A percentile compares a stretch with the other conserved stretches of the same genome.
Conservation (phyloP, 768 basidiomycete genomes). For the Trametes meyenii region DNA sequence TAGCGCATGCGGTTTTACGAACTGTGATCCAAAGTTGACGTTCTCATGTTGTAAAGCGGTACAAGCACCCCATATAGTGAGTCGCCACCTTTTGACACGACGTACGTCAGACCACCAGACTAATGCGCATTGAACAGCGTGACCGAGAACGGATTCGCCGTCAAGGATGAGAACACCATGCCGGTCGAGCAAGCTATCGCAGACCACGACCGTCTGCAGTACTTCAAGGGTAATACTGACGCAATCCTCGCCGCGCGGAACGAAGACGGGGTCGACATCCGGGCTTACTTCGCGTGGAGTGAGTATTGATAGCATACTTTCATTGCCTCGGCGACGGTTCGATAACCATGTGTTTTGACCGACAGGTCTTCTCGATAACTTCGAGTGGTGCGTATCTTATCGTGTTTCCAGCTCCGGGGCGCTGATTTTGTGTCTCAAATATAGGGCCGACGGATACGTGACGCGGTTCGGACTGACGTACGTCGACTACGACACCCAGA, state of each 20-base stretch:
- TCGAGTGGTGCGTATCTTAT: constrained; percentile 54
- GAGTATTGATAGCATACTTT: constrained; percentile 28
- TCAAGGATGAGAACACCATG: constrained; percentile 61
- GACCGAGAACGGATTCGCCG: constrained; percentile 76
- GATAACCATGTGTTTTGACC: background rate
- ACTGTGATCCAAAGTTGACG: background rate
- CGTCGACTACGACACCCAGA: constrained; percentile 70
- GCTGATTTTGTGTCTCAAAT: background rate
- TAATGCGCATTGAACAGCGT: constrained; percentile 42
- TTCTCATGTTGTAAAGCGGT: constrained; percentile 35
- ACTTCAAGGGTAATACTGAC: constrained; percentile 61
- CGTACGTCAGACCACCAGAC: background rate
- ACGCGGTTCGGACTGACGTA: constrained; percentile 75
- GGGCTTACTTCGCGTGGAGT: constrained; percentile 74
- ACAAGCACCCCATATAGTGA: constrained; percentile 57
- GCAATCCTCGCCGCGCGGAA: constrained; percentile 58
- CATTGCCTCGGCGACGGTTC: background rate
- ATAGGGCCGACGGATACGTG: constrained; percentile 63
- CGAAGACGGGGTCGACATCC: constrained; percentile 65
- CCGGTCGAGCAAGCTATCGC: constrained; percentile 55
- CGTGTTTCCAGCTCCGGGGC: background rate
- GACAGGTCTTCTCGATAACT: constrained; percentile 67
- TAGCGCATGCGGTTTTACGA: background rate
- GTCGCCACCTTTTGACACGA: constrained; percentile 19
- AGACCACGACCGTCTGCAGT: constrained; percentile 67